Evolutionary conservation across 2,329 filamentous ascomycete genomes (phyloP).

Genomic region (Fusarium compactum): DNA sequence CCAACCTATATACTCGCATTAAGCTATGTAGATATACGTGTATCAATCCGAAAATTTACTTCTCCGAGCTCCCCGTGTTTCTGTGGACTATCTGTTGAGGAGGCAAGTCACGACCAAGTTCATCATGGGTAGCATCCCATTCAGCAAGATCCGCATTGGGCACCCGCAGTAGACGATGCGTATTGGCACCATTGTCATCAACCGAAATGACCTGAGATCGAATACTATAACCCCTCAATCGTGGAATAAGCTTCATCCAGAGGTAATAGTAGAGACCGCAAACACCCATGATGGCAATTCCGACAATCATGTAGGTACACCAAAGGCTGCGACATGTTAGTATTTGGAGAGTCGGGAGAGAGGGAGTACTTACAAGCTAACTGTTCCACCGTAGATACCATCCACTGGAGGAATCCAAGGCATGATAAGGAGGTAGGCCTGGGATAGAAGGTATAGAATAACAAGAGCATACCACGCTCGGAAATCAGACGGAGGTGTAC

Average conservation of each 20-base stretch:
- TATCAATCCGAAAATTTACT: background rate
- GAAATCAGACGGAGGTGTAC: constrained; percentile 64
- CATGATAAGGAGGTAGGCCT: constrained; percentile 74
- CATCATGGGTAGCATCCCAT: constrained; percentile 73
- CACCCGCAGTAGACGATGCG: constrained; percentile 65
- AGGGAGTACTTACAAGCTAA: constrained; percentile 78
- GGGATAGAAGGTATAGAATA: constrained; percentile 69
- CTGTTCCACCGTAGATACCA: constrained; percentile 71
- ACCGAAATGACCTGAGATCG: constrained; percentile 66
- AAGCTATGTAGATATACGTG: too few species aligned
- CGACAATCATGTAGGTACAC: background rate
- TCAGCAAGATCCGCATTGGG: constrained; percentile 60
- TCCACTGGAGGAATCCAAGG: constrained; percentile 77
- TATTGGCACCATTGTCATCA: constrained; percentile 53
- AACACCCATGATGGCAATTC: constrained; percentile 39
- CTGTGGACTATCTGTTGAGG: background rate
- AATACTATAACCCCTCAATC: constrained; percentile 64
- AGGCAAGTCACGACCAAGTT: constrained; percentile 47
- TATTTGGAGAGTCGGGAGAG: constrained; percentile 58
- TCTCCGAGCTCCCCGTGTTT: background rate
- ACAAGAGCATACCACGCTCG: constrained; percentile 69
- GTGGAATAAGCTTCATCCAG: constrained; percentile 70
- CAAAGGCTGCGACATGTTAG: background rate
- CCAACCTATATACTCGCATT: background rate
- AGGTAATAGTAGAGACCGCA: constrained; percentile 69